Conservation (phyloP, 352 stramenopile genomes). For the Peronospora tabacina region DNA sequence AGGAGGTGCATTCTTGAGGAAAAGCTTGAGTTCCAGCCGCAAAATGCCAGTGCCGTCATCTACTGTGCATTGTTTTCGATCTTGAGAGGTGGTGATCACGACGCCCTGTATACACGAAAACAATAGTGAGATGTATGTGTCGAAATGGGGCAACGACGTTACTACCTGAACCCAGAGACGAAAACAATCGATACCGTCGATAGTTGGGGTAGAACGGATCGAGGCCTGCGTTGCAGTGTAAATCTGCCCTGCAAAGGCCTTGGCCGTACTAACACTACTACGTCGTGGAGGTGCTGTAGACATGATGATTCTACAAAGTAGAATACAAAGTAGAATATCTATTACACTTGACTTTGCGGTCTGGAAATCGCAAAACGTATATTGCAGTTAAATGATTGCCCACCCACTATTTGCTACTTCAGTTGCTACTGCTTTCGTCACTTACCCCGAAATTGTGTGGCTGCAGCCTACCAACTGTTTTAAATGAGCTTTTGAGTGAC, state of each 20-base stretch:
- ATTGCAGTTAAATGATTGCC: not conserved
- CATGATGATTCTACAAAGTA: not conserved
- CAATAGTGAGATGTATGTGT: not conserved
- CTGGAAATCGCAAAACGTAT: not conserved
- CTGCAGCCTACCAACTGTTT: not conserved
- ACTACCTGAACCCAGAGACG: slow-evolving; percentile 72
- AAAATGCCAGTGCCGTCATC: slow-evolving; percentile 72
- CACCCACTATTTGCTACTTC: too few species aligned
- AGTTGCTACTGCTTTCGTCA: not conserved
- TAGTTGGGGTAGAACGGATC: slow-evolving; percentile 33
- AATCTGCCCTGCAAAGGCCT: slow-evolving; percentile 57
- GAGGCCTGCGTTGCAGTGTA: slow-evolving; percentile 33
- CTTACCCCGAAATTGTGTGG: not conserved
- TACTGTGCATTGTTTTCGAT: slow-evolving; percentile 38
- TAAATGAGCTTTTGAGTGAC: slow-evolving; percentile 90
- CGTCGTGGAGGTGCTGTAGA: slow-evolving; percentile 4
- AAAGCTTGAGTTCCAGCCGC: slow-evolving; percentile 47
- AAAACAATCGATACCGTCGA: slow-evolving; percentile 53
- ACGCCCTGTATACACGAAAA: slow-evolving; percentile 32
- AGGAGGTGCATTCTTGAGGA: slow-evolving; percentile 52
- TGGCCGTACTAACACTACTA: slow-evolving; percentile 29
- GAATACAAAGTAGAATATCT: too few species aligned
- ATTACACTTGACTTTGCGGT: not conserved
- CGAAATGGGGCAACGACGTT: not conserved
- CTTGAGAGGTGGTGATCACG: slow-evolving; percentile 33